Conservation (phyloP, 768 basidiomycete genomes). For the Austroboletus festivus region DNA sequence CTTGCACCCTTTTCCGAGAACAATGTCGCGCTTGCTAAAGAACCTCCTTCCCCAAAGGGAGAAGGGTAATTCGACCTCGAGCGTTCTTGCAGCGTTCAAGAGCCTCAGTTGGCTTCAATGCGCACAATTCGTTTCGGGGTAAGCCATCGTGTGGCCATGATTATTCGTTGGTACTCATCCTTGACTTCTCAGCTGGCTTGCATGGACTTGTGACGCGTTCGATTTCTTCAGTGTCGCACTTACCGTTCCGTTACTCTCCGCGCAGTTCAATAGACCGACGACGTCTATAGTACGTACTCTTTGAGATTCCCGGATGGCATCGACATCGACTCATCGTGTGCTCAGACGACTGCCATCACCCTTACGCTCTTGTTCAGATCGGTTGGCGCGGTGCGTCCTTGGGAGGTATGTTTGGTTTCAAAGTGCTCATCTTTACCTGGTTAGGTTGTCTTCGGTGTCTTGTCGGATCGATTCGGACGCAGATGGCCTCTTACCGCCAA, state of each 20-base stretch:
- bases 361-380: slow-evolving; percentile 89
- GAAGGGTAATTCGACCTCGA: slow-evolving; percentile 31
- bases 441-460: slow-evolving; percentile 70
- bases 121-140: slow-evolving; percentile 60
- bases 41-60: slow-evolving; percentile 52
- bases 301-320: neutral
- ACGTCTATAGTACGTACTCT: slow-evolving; percentile 41
- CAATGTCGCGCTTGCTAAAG: slow-evolving; percentile 36
- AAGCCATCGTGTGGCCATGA: slow-evolving; percentile 1
- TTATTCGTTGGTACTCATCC: neutral
- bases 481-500: slow-evolving; percentile 90
- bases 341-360: slow-evolving; percentile 78
- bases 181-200: slow-evolving; percentile 57
- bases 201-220: slow-evolving; percentile 84
- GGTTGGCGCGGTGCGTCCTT: slow-evolving; percentile 53
- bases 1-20: neutral
- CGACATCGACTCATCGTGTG: neutral
- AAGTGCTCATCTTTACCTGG: neutral
- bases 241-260: slow-evolving; percentile 44
- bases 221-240: slow-evolving; percentile 83
- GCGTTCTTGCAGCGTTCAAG: slow-evolving; percentile 42
- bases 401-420: neutral
- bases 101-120: slow-evolving; percentile 52
- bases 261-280: slow-evolving; percentile 45
- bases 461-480: slow-evolving; percentile 85